Conservation (phyloP, 1,284 basidiomycete genomes). For the Leccinum huronense region DNA sequence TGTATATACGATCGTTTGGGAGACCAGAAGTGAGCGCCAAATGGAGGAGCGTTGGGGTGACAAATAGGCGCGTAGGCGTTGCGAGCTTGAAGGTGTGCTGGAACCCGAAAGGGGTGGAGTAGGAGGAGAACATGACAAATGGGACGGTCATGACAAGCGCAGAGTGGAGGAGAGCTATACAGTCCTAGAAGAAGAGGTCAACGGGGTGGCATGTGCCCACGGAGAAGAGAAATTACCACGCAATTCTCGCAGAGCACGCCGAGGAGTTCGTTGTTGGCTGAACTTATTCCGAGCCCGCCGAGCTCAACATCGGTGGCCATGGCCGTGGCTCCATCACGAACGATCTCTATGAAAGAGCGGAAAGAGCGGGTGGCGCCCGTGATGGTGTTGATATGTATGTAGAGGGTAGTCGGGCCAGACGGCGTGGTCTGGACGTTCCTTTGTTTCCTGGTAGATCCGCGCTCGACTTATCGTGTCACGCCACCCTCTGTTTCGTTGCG, state of each 20-base stretch:
- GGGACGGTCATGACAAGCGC: slow-evolving; percentile 57
- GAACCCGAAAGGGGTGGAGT: slow-evolving; percentile 66
- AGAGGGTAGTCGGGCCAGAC: slow-evolving; percentile 54
- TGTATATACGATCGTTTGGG: slow-evolving; percentile 49
- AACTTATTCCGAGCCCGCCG: slow-evolving; percentile 55
- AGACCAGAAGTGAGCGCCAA: slow-evolving; percentile 53
- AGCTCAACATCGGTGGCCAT: slow-evolving; percentile 44
- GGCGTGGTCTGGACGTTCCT: slow-evolving; percentile 45
- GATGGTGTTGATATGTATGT: slow-evolving; percentile 50
- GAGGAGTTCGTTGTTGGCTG: slow-evolving; percentile 52
- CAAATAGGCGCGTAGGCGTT: slow-evolving; percentile 59
- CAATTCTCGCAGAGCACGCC: slow-evolving; percentile 70
- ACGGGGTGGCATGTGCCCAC: no score
- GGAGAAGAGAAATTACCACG: slow-evolving; percentile 41
- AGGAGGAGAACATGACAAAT: slow-evolving; percentile 60
- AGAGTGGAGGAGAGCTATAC: slow-evolving; percentile 55
- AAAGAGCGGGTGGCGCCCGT: slow-evolving; percentile 49
- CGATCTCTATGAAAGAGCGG: slow-evolving; percentile 48
- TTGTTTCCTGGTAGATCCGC: no score
- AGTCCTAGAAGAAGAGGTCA: slow-evolving; percentile 49
- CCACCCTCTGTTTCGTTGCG: no score
- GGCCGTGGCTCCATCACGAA: slow-evolving; percentile 57
- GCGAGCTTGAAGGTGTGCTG: slow-evolving; percentile 54
- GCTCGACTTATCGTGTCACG: no score
- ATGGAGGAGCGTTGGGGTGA: slow-evolving; percentile 51